These are phyloP conservation scores for Ustilago curta DNA, from an alignment of 1,284 basidiomycete genomes.

Conservation along the genomic window DNA sequence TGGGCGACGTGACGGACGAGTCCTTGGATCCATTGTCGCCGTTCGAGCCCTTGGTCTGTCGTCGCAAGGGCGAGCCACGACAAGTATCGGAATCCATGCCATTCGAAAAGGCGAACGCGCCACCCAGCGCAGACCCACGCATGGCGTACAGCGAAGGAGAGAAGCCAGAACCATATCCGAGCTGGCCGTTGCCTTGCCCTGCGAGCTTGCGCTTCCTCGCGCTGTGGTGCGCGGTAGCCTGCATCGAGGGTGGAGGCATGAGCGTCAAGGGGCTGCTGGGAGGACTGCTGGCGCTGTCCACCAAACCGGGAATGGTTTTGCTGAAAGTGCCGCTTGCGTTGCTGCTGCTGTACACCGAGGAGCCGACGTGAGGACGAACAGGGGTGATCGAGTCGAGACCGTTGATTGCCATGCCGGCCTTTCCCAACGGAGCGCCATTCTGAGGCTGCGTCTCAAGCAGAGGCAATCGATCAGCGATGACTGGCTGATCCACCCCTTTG, in stretches of 20 bases:
- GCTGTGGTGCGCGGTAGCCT: constrained; percentile 51
- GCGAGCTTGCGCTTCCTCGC: constrained; percentile 57
- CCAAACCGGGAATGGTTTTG: constrained; percentile 54
- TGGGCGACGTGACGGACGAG: constrained; percentile 45
- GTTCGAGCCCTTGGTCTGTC: constrained; percentile 33
- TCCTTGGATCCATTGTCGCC: constrained; percentile 19
- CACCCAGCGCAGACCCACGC: constrained; percentile 40
- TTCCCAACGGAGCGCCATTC: constrained; percentile 11
- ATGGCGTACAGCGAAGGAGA: constrained; percentile 44
- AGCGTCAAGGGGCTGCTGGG: constrained; percentile 56
- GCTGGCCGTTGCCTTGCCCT: constrained; percentile 39
- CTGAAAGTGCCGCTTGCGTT: constrained; percentile 47
- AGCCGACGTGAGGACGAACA: constrained; percentile 35
- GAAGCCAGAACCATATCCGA: constrained; percentile 40
- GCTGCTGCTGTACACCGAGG: constrained; percentile 51
- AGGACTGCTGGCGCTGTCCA: constrained; percentile 61
- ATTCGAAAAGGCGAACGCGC: constrained; percentile 41
- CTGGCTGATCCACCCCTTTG: constrained; percentile 9
- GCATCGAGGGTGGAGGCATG: constrained; percentile 59
- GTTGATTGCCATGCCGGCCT: constrained; percentile 27
- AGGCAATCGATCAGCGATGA: constrained; percentile 37
- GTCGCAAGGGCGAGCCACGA: constrained; percentile 43
- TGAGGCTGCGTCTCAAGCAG: constrained; percentile 49
- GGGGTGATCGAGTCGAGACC: constrained; percentile 47
- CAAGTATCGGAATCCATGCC: constrained; percentile 37